Evolutionary conservation across 1,284 basidiomycete genomes (phyloP), one percentile per base, ranked within the genome.

Genomic region (Cutaneotrichosporon sp.): DNA sequence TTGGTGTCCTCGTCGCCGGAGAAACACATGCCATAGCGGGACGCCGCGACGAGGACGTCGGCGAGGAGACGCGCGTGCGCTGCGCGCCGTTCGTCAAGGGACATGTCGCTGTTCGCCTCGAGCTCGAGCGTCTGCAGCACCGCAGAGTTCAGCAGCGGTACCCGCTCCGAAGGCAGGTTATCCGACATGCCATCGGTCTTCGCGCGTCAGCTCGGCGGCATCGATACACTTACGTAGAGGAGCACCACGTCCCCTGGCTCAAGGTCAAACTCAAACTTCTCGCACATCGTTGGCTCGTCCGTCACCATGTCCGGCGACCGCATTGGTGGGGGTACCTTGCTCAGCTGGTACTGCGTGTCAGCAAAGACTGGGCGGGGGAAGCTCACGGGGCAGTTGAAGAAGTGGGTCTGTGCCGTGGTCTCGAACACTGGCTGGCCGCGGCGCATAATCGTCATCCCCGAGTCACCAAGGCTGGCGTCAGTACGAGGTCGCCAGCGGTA

Each of bases 171-270:
- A 37, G 76, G 76, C 40, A 80, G 73, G 62, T 82, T 82, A 62
- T 82, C 80, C 39, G 73, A 74, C 39, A 80, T 66, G 0, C 80
- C 80, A 61, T 82, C 80, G n/a, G 80, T 80, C 65, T 76, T n/a
- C n/a, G 58, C 26, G 34, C 5, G 23, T 56, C 17, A 49, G 34
- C 42, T 13, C 4, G 8, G 17, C 15, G 14, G 3, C 15, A 17
- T 8, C n/a, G 43, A 7, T 14, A 33, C 7, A 63, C 72, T 40
- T 46, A 74, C 74, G 51, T 70, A 77, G 36, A 74, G 60, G 4
- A 76, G 36, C n/a, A 77, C 60, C 12, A 73, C 60, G 48, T 77
- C 75, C 17, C 73, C 73, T 4, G 69, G 63, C 49, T 70, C 51
- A 1, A 77, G 51, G 44, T 70, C 64, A 46, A 70, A 66, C 20